These are phyloP conservation scores for Neonothopanus nambi DNA, from an alignment of 1,284 basidiomycete genomes.

Conservation along the genomic window DNA sequence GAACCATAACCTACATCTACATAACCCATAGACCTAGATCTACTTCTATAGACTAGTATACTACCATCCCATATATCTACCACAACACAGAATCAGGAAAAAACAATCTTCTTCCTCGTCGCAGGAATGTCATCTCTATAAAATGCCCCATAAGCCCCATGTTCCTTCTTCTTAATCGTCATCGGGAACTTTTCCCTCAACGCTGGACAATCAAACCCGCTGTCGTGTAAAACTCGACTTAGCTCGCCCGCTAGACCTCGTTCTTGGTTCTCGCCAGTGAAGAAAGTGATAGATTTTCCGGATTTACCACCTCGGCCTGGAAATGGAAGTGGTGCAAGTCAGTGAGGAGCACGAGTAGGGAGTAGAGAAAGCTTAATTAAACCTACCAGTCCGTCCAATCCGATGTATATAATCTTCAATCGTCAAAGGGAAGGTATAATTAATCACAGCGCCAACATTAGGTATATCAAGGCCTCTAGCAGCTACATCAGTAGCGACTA, in stretches of 20 bases:
- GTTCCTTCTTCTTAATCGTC: conserved; percentile 96
- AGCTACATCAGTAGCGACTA: conserved; percentile 98
- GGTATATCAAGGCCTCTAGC: conserved; percentile 97
- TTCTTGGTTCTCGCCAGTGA: conserved; percentile 89
- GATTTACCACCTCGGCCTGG: conserved; percentile 89
- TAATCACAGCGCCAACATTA: conserved; percentile 89
- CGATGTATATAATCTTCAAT: conserved; percentile 97
- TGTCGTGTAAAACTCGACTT: conserved; percentile 88
- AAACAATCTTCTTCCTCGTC: conserved; percentile 87
- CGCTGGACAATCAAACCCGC: conserved; percentile 73
- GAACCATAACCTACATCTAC: no score
- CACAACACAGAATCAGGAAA: conserved; percentile 36
- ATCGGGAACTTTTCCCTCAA: conserved; percentile 91
- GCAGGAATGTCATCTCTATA: conserved; percentile 79
- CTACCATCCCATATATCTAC: no score
- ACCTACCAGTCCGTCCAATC: conserved; percentile 89
- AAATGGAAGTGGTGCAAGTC: conserved; percentile 87
- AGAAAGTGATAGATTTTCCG: conserved; percentile 96
- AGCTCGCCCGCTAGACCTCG: conserved; percentile 91
- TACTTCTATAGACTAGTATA: no score
- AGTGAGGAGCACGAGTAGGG: conserved; percentile 93
- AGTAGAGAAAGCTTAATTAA: no score
- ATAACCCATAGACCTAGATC: no score
- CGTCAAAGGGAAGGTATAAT: conserved; percentile 97
- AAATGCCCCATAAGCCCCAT: conserved; percentile 83